A percentile compares a stretch with the other conserved stretches of the same genome.
Conservation (phyloP, 352 stramenopile genomes). For the Phytopythium helicoides region DNA sequence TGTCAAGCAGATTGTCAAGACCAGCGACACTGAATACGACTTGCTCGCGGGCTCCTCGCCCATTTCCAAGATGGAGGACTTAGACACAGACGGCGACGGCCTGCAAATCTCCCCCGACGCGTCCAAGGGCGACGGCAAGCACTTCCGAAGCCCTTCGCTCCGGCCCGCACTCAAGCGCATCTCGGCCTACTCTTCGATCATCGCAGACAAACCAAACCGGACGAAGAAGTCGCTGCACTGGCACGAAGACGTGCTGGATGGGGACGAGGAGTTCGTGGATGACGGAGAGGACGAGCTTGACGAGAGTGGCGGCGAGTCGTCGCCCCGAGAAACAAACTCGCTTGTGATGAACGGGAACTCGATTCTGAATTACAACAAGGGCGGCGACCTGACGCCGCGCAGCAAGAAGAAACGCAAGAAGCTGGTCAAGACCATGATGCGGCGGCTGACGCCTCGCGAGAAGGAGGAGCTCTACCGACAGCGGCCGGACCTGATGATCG, state of each 20-base stretch:
- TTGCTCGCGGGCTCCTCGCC: constrained; percentile 50
- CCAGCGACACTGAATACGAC: constrained; percentile 67
- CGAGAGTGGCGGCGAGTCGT: constrained; percentile 2
- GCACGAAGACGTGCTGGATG: constrained; percentile 76
- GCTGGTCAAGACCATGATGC: constrained; percentile 71
- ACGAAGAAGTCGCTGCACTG: constrained; percentile 62
- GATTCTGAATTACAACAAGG: constrained; percentile 59
- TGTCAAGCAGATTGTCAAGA: constrained; percentile 59
- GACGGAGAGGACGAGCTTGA: constrained; percentile 34
- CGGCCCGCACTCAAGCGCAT: constrained; percentile 73
- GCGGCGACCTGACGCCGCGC: constrained; percentile 48
- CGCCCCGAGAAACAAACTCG: constrained; percentile 38
- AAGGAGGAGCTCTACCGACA: constrained; percentile 84
- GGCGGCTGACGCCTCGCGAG: constrained; percentile 70
- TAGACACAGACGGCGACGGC: constrained; percentile 78
- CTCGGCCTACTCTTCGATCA: constrained; percentile 64
- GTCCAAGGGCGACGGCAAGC: constrained; percentile 47
- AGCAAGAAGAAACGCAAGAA: constrained; percentile 86
- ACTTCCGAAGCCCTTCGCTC: constrained; percentile 51
- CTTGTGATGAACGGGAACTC: constrained; percentile 52
- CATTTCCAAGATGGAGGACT: constrained; percentile 62
- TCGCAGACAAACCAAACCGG: constrained; percentile 37
- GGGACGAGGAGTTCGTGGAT: constrained; percentile 76
- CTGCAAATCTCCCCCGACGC: constrained; percentile 79
- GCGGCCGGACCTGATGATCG: constrained; percentile 84